Conservation (phyloP, 176 grass and related monocot genomes). For the Aegilops tauschii region DNA sequence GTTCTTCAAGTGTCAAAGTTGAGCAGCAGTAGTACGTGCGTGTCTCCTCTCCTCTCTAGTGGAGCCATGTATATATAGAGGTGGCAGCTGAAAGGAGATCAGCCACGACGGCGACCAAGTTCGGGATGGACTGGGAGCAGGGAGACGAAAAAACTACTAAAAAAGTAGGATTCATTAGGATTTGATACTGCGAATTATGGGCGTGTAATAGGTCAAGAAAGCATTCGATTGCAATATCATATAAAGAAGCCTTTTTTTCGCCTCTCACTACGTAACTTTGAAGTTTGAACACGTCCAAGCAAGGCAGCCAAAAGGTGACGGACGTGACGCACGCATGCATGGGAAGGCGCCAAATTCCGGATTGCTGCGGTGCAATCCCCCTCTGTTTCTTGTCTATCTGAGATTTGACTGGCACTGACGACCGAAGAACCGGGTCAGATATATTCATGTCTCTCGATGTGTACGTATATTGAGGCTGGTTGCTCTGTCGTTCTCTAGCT, state of each 20-base stretch:
- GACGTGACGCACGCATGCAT: not conserved
- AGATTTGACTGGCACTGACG: slow-evolving; percentile 17
- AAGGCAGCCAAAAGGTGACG: not conserved
- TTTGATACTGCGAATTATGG: not conserved
- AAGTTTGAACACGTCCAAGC: slow-evolving; percentile 30
- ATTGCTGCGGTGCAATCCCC: not conserved
- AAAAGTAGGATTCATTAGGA: not conserved
- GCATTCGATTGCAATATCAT: slow-evolving; percentile 37
- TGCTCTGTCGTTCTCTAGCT: not conserved
- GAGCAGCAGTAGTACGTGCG: not conserved
- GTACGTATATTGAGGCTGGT: not conserved
- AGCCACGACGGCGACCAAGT: not conserved
- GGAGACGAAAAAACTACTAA: not conserved
- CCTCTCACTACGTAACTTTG: not conserved
- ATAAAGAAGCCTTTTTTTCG: not conserved
- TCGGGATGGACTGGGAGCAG: not conserved
- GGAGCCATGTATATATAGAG: slow-evolving; percentile 9
- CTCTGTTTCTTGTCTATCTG: not conserved
- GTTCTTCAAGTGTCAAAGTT: not conserved
- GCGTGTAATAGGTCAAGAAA: slow-evolving; percentile 32
- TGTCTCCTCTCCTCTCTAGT: not conserved
- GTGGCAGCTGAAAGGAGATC: not conserved
- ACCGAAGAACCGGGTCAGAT: not conserved
- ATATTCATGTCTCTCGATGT: not conserved
- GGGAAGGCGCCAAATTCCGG: slow-evolving; percentile 11